A percentile compares a stretch with the other conserved stretches of the same genome.
Evolutionary conservation across 148 eudicot species (phyloP).

Genomic region (Heliosperma pusillum): DNA sequence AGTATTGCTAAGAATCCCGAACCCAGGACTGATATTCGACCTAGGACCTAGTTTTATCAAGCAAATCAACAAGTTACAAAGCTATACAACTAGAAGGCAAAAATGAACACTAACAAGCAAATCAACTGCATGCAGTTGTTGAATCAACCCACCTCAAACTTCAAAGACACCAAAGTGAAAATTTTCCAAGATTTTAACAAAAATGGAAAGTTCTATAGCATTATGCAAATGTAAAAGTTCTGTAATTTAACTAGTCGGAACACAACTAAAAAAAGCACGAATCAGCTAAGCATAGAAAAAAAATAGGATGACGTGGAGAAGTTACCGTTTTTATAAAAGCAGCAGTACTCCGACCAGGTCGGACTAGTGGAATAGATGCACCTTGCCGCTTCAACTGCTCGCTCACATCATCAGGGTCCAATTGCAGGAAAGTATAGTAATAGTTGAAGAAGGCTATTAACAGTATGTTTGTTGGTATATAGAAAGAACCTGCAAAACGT

Average conservation of each 20-base stretch:
- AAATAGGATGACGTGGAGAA: neutral
- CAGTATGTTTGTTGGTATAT: slow-evolving; percentile 79
- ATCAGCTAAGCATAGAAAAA: neutral
- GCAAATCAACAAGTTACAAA: neutral
- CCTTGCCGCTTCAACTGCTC: slow-evolving; percentile 98
- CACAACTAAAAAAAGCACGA: neutral
- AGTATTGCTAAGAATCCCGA: slow-evolving; percentile 85
- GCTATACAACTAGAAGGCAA: neutral
- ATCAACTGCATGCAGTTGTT: neutral
- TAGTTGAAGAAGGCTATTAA: slow-evolving; percentile 95
- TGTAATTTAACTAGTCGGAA: neutral
- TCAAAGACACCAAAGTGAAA: neutral
- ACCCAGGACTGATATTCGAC: slow-evolving; percentile 94
- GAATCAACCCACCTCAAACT: too few species aligned
- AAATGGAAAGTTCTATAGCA: too few species aligned
- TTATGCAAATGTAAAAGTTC: neutral
- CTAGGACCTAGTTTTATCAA: slow-evolving; percentile 51
- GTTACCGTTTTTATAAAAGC: slow-evolving; percentile 78
- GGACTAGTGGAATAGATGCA: slow-evolving; percentile 94
- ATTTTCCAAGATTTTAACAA: neutral
- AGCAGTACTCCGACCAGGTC: slow-evolving; percentile 96
- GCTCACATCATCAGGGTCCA: slow-evolving; percentile 98
- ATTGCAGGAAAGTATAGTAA: slow-evolving; percentile 91
- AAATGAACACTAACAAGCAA: neutral
- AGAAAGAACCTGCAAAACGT: slow-evolving; percentile 59